A percentile compares a stretch with the other conserved stretches of the same genome.
Evolutionary conservation across 208 protist genomes (phyloP).

Genomic region (Leishmania turanica): DNA sequence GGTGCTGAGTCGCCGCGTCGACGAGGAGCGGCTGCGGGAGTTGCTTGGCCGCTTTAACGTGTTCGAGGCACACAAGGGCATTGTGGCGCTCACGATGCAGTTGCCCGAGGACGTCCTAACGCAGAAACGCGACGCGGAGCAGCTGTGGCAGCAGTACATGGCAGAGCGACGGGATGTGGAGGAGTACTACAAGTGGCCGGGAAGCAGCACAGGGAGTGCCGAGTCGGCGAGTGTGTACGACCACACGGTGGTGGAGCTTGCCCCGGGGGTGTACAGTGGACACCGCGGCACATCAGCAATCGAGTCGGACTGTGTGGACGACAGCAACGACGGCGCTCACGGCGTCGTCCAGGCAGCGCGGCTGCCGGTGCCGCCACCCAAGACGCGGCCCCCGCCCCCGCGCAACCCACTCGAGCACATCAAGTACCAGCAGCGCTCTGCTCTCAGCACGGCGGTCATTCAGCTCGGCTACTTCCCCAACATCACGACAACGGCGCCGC

Average conservation of each 20-base stretch:
- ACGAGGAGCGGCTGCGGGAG: slow-evolving; percentile 64
- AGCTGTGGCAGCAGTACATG: slow-evolving; percentile 80
- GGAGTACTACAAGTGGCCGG: slow-evolving; percentile 82
- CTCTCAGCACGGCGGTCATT: slow-evolving; percentile 64
- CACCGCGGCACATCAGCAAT: not conserved
- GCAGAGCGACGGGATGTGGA: slow-evolving; percentile 65
- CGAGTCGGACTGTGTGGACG: not conserved
- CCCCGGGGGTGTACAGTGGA: slow-evolving; percentile 61
- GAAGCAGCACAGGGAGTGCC: not conserved
- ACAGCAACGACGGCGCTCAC: slow-evolving; percentile 24
- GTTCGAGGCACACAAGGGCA: slow-evolving; percentile 84
- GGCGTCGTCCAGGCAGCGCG: slow-evolving; percentile 50
- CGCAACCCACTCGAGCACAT: slow-evolving; percentile 80
- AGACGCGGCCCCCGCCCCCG: slow-evolving; percentile 43
- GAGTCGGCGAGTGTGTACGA: slow-evolving; percentile 63
- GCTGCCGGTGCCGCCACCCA: slow-evolving; percentile 70
- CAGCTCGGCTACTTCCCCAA: slow-evolving; percentile 90
- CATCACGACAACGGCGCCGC: slow-evolving; percentile 56
- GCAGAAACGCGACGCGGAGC: slow-evolving; percentile 78
- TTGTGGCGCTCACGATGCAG: slow-evolving; percentile 65
- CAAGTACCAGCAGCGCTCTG: slow-evolving; percentile 57
- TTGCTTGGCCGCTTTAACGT: slow-evolving; percentile 84
- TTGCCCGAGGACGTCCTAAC: slow-evolving; percentile 68
- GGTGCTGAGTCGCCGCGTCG: slow-evolving; percentile 64
- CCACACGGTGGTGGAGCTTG: slow-evolving; percentile 73